Evolutionary conservation across 78 protist species (phyloP), one percentile per base, ranked within the genome.

Genomic region (Paulinella micropora): DNA sequence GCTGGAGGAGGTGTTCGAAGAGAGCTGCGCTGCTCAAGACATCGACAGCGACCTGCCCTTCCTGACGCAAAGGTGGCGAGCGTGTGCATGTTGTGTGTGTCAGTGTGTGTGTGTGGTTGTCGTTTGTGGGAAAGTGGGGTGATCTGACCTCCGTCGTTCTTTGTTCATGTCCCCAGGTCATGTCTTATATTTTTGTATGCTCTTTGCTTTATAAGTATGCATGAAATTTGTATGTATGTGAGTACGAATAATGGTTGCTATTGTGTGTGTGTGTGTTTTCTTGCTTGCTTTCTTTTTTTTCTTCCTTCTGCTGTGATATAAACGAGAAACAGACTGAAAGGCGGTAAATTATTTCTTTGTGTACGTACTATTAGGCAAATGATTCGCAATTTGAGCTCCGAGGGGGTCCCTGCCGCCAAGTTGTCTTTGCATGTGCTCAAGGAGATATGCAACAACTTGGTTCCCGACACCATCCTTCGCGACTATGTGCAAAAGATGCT

Each of bases 401-500:
- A n/a, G n/a, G n/a, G n/a, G n/a, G n/a, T n/a, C n/a, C n/a, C n/a
- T n/a, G n/a, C n/a, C n/a, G n/a, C n/a, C n/a, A n/a, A n/a, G n/a
- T n/a, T n/a, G n/a, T n/a, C n/a, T n/a, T n/a, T n/a, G n/a, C n/a
- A n/a, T n/a, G n/a, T 2, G 87, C 87, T 32, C 15, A 38, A 41
- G 38, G 38, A 28, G 87, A 83, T 6, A 41, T 87, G 81, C 39
- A 39, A 29, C 77, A 67, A 81, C 38, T 4, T 87, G 64, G 83
- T 87, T 36, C 90, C 90, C 1, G 90, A 87, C 37, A 64, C 69
- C 84, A 79, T 87, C 34, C 90, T 87, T 41, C 40, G 37, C 69
- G 67, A 67, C 84, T 87, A 35, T 39, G 31, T 87, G 51, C 83
- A 79, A 36, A 0, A 40, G 23, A 37, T 51, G 69, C 37, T 87